Evolutionary conservation across 495 filamentous ascomycete genomes (phyloP), one percentile per base, ranked within the genome.

Genomic region (Cenococcum geophilum): DNA sequence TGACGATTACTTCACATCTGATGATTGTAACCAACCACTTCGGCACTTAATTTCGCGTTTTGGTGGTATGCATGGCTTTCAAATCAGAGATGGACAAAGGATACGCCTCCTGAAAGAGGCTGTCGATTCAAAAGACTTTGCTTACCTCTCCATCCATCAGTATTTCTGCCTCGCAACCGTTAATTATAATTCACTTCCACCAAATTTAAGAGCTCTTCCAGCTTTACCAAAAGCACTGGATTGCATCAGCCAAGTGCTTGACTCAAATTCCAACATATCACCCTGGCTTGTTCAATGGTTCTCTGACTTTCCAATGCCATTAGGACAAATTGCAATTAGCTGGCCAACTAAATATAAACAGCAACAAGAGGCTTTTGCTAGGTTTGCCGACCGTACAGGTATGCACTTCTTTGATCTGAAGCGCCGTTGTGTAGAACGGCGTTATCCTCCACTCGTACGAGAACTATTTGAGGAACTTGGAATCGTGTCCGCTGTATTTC

Each of bases 271-370:
- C 5, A 36, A 32, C 10, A 48, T 70, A 16, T 57, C 49, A 16
- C 22, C 48, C 0, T 16, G 11, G 6, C 55, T 70, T n/a, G n/a
- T 67, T 9, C 2, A 34, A 1, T 69, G 67, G 40, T 68, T 69
- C 36, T 63, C 68, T 4, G 61, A 57, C 36, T 72, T 67, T 53
- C 70, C 70, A 1, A 16, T 60, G 18, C 55, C 62, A 5, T 9
- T 64, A 10, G 5, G 22, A 0, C 37, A 54, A 12, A 58, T 68
- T 23, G 51, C 53, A 8, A 16, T 20, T 5, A 43, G 37, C 1
- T 70, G 57, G 57, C 60, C 67, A 32, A 45, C 14, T 21, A 11
- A 18, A 5, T 65, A 57, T 34, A 42, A 62, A 36, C 36, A 50
- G 21, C 20, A 67, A 45, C 10, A 35, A 14, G 23, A 48, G 10